A percentile compares a stretch with the other conserved stretches of the same genome.
phyloP scores from a whole-genome alignment of 2,329 filamentous ascomycete genomes.

The Chrysosporium keratinophilum region DNA sequence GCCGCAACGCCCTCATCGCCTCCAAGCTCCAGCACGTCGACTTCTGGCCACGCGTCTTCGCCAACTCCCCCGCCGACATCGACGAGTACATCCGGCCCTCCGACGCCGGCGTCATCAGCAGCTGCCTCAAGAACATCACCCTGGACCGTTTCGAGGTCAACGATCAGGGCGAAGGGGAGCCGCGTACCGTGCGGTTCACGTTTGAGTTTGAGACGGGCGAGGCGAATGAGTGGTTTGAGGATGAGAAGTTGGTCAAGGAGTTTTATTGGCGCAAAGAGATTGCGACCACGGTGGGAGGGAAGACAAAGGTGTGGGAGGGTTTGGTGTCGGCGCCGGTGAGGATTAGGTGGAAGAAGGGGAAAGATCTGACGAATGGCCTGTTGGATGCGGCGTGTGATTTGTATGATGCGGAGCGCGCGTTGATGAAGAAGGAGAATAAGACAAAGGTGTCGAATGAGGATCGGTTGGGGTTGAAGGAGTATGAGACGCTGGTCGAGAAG shows the following conservation, averaged over 20 bases:
- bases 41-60: constrained; percentile 93
- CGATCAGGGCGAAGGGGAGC: constrained; percentile 54
- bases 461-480: constrained; percentile 43
- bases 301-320: constrained; percentile 55
- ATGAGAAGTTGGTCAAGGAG: constrained; percentile 73
- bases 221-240: constrained; percentile 71
- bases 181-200: constrained; percentile 64
- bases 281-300: constrained; percentile 34
- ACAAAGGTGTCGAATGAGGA: constrained; percentile 36
- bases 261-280: constrained; percentile 67
- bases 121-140: constrained; percentile 55
- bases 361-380: constrained; percentile 74
- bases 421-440: constrained; percentile 28
- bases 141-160: constrained; percentile 71
- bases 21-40: constrained; percentile 54
- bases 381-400: constrained; percentile 62
- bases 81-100: constrained; percentile 78
- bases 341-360: constrained; percentile 77
- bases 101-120: constrained; percentile 59
- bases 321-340: constrained; percentile 80
- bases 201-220: constrained; percentile 56
- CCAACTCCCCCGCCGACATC: constrained; percentile 74
- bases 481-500: constrained; percentile 45
- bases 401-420: constrained; percentile 52
- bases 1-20: constrained; percentile 59